phyloP scores from a whole-genome alignment of 2,329 filamentous ascomycete genomes.

The Neurospora sp. region DNA sequence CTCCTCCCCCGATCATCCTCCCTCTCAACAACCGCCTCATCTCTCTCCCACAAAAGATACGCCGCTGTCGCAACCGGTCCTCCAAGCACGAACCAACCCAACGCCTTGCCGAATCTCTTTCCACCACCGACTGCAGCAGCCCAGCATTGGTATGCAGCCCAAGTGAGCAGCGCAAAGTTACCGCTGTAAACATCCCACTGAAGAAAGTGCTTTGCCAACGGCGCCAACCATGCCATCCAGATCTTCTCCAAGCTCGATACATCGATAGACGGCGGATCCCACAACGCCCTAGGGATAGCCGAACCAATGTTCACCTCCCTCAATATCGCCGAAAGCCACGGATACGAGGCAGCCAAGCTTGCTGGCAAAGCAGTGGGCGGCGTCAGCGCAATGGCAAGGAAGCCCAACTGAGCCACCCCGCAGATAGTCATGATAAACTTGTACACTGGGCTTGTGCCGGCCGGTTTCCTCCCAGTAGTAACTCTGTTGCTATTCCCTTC shows the following conservation, averaged over 20 bases:
- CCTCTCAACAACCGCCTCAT: conserved; percentile 19
- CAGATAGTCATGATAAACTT: conserved; percentile 29
- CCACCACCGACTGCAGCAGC: conserved; percentile 10
- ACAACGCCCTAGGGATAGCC: conserved; percentile 19
- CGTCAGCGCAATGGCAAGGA: conserved; percentile 29
- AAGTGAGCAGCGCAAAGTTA: conserved; percentile 30
- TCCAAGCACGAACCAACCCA: conserved; percentile 24
- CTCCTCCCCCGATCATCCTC: background rate
- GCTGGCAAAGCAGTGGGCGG: conserved; percentile 15
- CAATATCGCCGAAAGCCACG: conserved; percentile 5
- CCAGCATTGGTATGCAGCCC: conserved; percentile 29
- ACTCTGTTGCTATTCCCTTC: background rate
- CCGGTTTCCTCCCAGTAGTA: background rate
- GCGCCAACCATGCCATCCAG: conserved; percentile 24
- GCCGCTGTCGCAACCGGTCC: conserved; percentile 35
- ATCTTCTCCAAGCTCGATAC: conserved; percentile 23
- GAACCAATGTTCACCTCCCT: conserved; percentile 19
- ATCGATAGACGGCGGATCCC: conserved; percentile 29
- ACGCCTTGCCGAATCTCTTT: conserved; percentile 20
- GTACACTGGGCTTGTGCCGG: conserved; percentile 1
- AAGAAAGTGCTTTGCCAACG: conserved; percentile 34
- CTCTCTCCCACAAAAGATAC: conserved; percentile 38
- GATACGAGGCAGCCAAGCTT: conserved; percentile 22
- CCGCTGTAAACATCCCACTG: conserved; percentile 39
- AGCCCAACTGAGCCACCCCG: conserved; percentile 28